A percentile compares a stretch with the other conserved stretches of the same genome.
phyloP scores from a whole-genome alignment of 2,329 filamentous ascomycete genomes.

The Alternaria infectoria region DNA sequence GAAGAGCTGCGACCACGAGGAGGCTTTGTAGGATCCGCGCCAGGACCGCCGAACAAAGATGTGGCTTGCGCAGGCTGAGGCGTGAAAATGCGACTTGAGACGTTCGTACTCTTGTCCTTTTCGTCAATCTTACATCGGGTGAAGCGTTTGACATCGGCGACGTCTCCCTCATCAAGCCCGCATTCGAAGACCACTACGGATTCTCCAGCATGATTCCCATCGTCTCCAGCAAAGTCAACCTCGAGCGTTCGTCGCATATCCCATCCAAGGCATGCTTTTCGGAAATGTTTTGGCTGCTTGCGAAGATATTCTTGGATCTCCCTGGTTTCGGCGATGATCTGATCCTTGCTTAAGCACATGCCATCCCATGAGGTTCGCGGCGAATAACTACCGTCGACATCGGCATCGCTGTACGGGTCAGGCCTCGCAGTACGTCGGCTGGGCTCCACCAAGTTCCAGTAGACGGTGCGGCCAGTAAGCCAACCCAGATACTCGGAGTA shows the following conservation, averaged over 20 bases:
- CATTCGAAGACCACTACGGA: constrained; percentile 75
- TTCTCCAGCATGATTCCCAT: constrained; percentile 78
- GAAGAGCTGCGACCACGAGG: constrained; percentile 40
- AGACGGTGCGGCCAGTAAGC: constrained; percentile 77
- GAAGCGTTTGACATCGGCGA: constrained; percentile 62
- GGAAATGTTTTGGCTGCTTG: constrained; percentile 78
- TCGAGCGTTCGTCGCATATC: constrained; percentile 87
- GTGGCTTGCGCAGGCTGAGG: constrained; percentile 23
- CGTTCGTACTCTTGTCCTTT: constrained; percentile 27
- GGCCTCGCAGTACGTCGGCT: constrained; percentile 74
- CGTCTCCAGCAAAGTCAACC: constrained; percentile 86
- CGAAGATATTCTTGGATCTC: constrained; percentile 80
- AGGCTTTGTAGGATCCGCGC: constrained; percentile 30
- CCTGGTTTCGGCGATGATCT: constrained; percentile 76
- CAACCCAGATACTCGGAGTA: constrained; percentile 71
- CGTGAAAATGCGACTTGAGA: constrained; percentile 23
- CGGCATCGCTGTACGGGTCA: constrained; percentile 74
- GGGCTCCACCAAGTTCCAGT: constrained; percentile 80
- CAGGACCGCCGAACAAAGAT: constrained; percentile 61
- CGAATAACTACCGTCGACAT: constrained; percentile 73
- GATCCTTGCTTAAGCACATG: constrained; percentile 72
- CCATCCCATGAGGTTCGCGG: constrained; percentile 77
- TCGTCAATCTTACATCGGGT: constrained; percentile 59
- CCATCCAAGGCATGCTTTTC: constrained; percentile 81
- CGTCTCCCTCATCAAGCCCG: constrained; percentile 67